Base-by-base conservation (phyloP, 2,329 filamentous ascomycete species). In the Bipolaris sorokiniana region DNA sequence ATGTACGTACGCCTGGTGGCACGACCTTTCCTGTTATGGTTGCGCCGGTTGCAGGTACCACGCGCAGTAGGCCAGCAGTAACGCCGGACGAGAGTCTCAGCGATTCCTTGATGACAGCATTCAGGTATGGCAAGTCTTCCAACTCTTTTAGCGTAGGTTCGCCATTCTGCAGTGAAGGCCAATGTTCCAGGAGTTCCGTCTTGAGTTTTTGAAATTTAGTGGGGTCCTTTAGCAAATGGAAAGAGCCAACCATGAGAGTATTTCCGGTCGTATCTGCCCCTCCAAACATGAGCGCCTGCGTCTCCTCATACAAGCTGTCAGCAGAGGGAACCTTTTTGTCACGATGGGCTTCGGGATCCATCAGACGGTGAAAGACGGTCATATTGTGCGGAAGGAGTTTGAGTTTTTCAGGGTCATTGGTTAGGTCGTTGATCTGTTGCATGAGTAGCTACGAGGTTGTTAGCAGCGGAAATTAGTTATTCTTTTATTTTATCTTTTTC, bases 181-280 rank as follows among this genome's bases (percentile, higher is more conserved):
- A 81, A 7, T 65, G 69, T 7, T 53, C 49, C 2, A 49, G 34
- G 5, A 83, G 60, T 58, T 83, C 81, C 2, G 56, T 55, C 46
- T 77, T 74, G 7, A 83, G 62, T 44, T 66, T 73, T 13, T 70
- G 48, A 34, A 77, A 55, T 15, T 75, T 62, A 0, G 64, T 57
- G 0, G 75, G 73, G 1, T 73, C 58, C 26, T 76, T 66, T 3
- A 82, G 66, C 23, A 82, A 52, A 48, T 81, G 69, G 55, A 75
- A 81, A 1, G 72, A 71, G 0, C 79, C 80, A 7, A 78, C 61
- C 69, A 77, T 78, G 7, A 80, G 59, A 1, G 79, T 73, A 38
- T 77, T 78, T 0, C 74, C 80, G 5, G 76, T 74, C 0, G 80
- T 82, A 54, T 82, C 79, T 11, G 73, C 73, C 13, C 80, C 81